phyloP scores from a whole-genome alignment of 2,329 filamentous ascomycete species.

The Penicillium sp. region DNA sequence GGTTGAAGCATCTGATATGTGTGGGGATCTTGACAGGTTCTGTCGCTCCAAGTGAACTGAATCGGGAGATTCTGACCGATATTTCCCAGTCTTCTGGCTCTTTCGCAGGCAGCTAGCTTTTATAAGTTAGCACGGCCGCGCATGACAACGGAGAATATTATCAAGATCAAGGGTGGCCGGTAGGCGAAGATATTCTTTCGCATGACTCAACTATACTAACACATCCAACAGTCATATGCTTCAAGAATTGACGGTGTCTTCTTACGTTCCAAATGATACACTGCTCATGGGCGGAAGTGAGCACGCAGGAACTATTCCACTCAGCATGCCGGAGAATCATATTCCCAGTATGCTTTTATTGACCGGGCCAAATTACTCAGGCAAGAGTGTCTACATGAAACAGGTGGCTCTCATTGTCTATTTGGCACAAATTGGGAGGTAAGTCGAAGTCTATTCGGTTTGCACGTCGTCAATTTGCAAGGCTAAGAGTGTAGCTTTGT shows the following conservation, averaged over 20 bases:
- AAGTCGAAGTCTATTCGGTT: slow-evolving; percentile 6
- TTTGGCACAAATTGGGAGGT: slow-evolving; percentile 78
- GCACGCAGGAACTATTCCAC: not conserved
- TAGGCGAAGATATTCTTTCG: slow-evolving; percentile 22
- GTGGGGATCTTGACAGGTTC: slow-evolving; percentile 76
- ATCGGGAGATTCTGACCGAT: not conserved
- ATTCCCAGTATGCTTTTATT: slow-evolving; percentile 70
- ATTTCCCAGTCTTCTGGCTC: slow-evolving; percentile 63
- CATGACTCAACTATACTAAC: slow-evolving; percentile 8
- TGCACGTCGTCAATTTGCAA: not conserved
- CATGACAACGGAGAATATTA: slow-evolving; percentile 66
- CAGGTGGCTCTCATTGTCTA: slow-evolving; percentile 84
- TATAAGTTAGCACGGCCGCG: slow-evolving; percentile 69
- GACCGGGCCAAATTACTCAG: slow-evolving; percentile 94
- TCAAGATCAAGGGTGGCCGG: slow-evolving; percentile 74
- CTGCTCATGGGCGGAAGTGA: slow-evolving; percentile 59
- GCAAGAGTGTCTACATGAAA: slow-evolving; percentile 94
- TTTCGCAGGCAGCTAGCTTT: slow-evolving; percentile 71
- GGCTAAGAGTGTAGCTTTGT: slow-evolving; percentile 63
- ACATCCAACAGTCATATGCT: slow-evolving; percentile 65
- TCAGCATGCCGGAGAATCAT: slow-evolving; percentile 8
- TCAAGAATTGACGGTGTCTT: slow-evolving; percentile 76
- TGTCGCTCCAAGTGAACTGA: not conserved
- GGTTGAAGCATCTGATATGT: slow-evolving; percentile 68
- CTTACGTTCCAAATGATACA: slow-evolving; percentile 81